Conservation (phyloP, 805 yeast species). For the Clavispora fructus region DNA sequence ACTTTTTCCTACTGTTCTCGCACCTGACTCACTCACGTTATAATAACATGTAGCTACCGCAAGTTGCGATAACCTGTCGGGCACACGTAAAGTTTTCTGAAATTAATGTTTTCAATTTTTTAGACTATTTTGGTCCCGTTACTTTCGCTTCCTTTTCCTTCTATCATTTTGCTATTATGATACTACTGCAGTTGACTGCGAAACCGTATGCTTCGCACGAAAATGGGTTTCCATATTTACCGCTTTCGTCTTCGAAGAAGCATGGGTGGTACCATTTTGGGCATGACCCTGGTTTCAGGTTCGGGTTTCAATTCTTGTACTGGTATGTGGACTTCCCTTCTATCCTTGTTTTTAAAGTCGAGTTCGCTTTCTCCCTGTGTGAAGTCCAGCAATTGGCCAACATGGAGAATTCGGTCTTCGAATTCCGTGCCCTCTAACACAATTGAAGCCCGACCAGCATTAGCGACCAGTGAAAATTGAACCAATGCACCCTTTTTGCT, state of each 20-base stretch:
- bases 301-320: not conserved
- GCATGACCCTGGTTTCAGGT: not conserved
- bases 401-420: constrained; percentile 21
- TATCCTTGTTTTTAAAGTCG: not conserved
- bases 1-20: not conserved
- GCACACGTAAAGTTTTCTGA: no score
- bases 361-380: not conserved
- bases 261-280: constrained; percentile 14
- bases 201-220: not conserved
- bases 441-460: constrained; percentile 51
- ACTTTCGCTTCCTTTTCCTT: not conserved
- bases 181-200: not conserved
- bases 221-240: not conserved
- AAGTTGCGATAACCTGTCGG: no score
- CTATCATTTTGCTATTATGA: not conserved
- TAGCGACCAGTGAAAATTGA: constrained; percentile 35
- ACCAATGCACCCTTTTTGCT: constrained; percentile 46
- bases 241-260: constrained; percentile 8
- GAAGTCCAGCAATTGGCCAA: constrained; percentile 10
- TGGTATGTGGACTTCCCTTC: not conserved
- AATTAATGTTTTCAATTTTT: no score
- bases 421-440: constrained; percentile 34
- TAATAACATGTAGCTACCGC: no score
- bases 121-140: not conserved
- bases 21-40: not conserved